phyloP scores from a whole-genome alignment of 805 yeast genomes.

The Candida mattraensis region DNA sequence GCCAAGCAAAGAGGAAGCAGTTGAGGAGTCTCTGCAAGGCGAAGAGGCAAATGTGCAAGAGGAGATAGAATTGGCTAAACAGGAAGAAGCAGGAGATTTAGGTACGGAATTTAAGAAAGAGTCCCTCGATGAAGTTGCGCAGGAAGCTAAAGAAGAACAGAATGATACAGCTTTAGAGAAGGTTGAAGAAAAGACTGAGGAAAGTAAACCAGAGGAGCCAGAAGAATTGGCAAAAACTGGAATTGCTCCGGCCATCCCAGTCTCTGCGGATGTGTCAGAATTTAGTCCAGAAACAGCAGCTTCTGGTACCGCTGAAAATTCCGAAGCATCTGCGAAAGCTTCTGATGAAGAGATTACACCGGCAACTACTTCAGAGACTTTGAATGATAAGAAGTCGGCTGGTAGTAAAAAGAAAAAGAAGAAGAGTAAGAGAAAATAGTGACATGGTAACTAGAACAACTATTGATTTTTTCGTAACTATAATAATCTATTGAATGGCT shows the following conservation, averaged over 20 bases:
- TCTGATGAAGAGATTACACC: conserved; percentile 9
- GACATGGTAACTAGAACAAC: conserved; percentile 4
- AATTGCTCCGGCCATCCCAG: too few relatives aligned
- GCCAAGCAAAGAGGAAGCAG: too few relatives aligned
- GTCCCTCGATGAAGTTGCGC: conserved; percentile 1
- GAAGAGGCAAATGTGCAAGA: conserved; percentile 1
- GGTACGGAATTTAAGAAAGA: too few relatives aligned
- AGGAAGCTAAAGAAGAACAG: background rate
- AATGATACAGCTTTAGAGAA: too few relatives aligned
- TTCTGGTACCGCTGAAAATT: too few relatives aligned
- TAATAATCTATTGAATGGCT: conserved; percentile 3
- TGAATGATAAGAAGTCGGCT: conserved; percentile 19
- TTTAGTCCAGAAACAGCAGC: too few relatives aligned
- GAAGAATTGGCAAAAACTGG: conserved; percentile 1
- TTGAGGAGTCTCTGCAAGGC: too few relatives aligned
- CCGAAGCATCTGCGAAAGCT: conserved; percentile 4
- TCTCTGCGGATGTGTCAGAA: too few relatives aligned
- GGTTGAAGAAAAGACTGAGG: conserved; percentile 4
- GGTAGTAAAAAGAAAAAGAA: conserved; percentile 37
- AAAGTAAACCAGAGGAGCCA: conserved; percentile 4
- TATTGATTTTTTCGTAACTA: conserved; percentile 1
- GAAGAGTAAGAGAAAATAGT: conserved; percentile 34
- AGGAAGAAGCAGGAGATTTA: too few relatives aligned
- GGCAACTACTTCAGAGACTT: background rate
- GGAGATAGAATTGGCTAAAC: too few relatives aligned